phyloP scores from a whole-genome alignment of 2,329 filamentous ascomycete species.

The Xylaria sp. region DNA sequence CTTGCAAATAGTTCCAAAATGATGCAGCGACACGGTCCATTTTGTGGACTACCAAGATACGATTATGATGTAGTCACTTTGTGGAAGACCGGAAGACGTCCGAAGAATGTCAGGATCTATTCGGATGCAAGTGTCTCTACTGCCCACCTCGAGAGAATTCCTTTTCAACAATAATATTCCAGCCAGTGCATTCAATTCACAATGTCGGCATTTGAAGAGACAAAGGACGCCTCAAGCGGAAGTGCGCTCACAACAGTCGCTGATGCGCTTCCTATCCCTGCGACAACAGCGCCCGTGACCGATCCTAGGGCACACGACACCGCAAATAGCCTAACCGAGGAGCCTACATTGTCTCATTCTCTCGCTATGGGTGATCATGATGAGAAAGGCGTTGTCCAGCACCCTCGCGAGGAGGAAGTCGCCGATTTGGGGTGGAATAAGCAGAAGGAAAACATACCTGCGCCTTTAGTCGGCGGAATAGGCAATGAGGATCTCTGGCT shows the following conservation, averaged over 20 bases:
- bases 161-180: not conserved
- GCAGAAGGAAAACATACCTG: constrained; percentile 63
- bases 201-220: constrained; percentile 38
- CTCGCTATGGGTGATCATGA: constrained; percentile 57
- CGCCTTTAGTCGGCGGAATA: constrained; percentile 73
- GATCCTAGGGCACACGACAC: constrained; percentile 43
- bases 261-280: constrained; percentile 52
- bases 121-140: not conserved
- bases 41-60: not conserved
- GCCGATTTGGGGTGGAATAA: constrained; percentile 77
- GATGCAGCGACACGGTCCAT: not conserved
- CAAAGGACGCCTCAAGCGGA: constrained; percentile 32
- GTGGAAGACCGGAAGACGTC: not conserved
- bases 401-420: constrained; percentile 63
- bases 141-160: not conserved
- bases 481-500: constrained; percentile 80
- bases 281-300: constrained; percentile 48
- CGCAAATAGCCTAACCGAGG: constrained; percentile 44
- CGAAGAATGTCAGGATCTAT: constrained; percentile 19
- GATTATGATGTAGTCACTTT: constrained; percentile 9
- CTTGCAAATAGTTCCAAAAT: not conserved
- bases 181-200: not conserved
- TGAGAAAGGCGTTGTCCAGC: constrained; percentile 59
- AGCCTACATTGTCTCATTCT: constrained; percentile 56
- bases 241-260: constrained; percentile 38